These are phyloP conservation scores for Wickerhamomyces mucosus DNA, from an alignment of 805 yeast species.

Conservation along the genomic window DNA sequence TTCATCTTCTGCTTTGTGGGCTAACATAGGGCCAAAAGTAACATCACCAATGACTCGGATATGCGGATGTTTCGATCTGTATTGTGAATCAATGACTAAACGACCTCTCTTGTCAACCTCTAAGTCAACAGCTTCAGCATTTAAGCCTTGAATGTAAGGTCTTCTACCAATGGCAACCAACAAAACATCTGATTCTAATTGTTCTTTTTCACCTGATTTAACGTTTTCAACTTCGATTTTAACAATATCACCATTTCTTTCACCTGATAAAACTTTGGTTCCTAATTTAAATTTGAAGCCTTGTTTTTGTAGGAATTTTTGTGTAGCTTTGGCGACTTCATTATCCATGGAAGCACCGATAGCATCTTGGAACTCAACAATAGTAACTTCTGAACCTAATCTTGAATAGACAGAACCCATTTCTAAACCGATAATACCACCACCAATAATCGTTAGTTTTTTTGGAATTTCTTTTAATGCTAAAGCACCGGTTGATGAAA, in stretches of 20 bases:
- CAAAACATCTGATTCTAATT: constrained; percentile 82
- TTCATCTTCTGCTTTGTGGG: constrained; percentile 99
- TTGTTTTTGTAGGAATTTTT: constrained; percentile 87
- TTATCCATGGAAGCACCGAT: constrained; percentile 99
- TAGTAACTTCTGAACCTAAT: constrained; percentile 91
- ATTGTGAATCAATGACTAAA: constrained; percentile 88
- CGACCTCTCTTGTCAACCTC: constrained; percentile 91
- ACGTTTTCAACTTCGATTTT: constrained; percentile 82
- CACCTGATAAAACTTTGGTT: constrained; percentile 84
- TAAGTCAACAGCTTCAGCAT: constrained; percentile 80
- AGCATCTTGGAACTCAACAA: constrained; percentile 80
- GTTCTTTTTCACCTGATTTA: constrained; percentile 73
- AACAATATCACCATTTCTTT: constrained; percentile 81
- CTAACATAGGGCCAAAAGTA: constrained; percentile 98
- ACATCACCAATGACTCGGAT: constrained; percentile 98
- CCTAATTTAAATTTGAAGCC: constrained; percentile 89
- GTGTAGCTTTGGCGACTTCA: constrained; percentile 86
- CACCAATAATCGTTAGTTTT: constrained; percentile 88
- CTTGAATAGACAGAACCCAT: constrained; percentile 98
- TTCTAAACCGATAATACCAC: constrained; percentile 98
- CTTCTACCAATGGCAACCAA: constrained; percentile 98
- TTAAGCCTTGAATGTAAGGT: constrained; percentile 86
- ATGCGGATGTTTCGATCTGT: constrained; percentile 84
- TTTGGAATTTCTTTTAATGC: constrained; percentile 85
- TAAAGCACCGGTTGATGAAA: constrained; percentile 89